Conservation (phyloP, 805 yeast genomes). For the Scheffersomyces stipitis region DNA sequence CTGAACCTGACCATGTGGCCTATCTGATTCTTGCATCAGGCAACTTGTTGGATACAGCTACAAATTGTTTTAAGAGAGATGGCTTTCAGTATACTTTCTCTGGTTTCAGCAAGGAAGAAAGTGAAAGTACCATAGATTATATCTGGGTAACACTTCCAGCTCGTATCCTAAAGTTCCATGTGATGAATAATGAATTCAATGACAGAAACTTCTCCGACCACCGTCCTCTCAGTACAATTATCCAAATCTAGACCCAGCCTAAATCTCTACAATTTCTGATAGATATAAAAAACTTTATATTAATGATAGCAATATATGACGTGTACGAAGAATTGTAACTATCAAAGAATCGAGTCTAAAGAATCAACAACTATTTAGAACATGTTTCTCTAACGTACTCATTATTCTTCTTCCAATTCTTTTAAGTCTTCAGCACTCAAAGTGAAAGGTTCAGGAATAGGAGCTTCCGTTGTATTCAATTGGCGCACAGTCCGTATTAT, state of each 20-base stretch:
- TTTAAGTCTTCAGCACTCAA: conserved; percentile 57
- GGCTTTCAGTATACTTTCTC: conserved; percentile 39
- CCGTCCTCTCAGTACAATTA: conserved; percentile 37
- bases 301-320: too few relatives aligned
- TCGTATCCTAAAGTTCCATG: conserved; percentile 24
- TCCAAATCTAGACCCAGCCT: not conserved
- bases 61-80: conserved; percentile 6
- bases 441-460: conserved; percentile 67
- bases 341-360: too few relatives aligned
- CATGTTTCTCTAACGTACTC: too few relatives aligned
- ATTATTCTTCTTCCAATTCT: conserved; percentile 40
- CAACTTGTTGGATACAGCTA: conserved; percentile 27
- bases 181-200: conserved; percentile 36
- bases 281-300: too few relatives aligned
- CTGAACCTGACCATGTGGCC: conserved; percentile 17
- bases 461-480: conserved; percentile 70
- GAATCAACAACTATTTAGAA: too few relatives aligned
- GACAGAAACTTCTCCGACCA: conserved; percentile 46
- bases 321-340: too few relatives aligned
- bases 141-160: conserved; percentile 30
- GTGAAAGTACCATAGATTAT: conserved; percentile 39
- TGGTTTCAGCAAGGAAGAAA: conserved; percentile 31
- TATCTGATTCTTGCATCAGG: conserved; percentile 37
- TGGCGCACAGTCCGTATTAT: conserved; percentile 84
- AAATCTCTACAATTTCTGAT: too few relatives aligned